Evolutionary conservation across 2,329 filamentous ascomycete genomes (phyloP).

Genomic region (Colletotrichum sp.): DNA sequence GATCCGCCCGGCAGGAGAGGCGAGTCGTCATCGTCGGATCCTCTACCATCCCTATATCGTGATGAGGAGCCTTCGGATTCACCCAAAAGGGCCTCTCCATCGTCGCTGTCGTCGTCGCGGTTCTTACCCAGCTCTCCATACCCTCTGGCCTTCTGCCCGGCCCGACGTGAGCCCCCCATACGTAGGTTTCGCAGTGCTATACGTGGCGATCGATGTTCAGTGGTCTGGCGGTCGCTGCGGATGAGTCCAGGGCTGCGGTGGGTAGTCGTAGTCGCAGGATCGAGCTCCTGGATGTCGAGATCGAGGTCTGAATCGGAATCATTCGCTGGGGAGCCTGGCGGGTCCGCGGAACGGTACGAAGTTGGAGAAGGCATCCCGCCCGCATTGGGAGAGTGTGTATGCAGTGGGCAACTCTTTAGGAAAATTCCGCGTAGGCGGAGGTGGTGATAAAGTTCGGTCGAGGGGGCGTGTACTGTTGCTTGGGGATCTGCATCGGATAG

Average conservation of each 20-base stretch:
- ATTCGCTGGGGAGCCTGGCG: constrained; percentile 67
- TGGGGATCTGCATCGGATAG: constrained; percentile 18
- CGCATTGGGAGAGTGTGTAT: constrained; percentile 18
- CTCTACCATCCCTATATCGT: constrained; percentile 65
- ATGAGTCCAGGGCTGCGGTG: constrained; percentile 30
- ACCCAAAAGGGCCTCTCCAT: constrained; percentile 70
- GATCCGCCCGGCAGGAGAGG: constrained; percentile 67
- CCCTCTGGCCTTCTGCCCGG: constrained; percentile 57
- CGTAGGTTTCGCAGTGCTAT: constrained; percentile 77
- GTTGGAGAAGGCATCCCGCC: constrained; percentile 63
- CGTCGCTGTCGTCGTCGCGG: constrained; percentile 65
- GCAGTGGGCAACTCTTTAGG: constrained; percentile 6
- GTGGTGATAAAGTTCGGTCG: constrained; percentile 18
- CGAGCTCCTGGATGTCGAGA: constrained; percentile 80
- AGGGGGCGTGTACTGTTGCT: constrained; percentile 13
- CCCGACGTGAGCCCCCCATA: constrained; percentile 66
- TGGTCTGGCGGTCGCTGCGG: constrained; percentile 56
- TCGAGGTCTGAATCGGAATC: constrained; percentile 82
- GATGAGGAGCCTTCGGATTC: constrained; percentile 61
- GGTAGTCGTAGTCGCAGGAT: constrained; percentile 54
- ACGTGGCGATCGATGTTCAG: constrained; percentile 53
- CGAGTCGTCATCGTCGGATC: constrained; percentile 69
- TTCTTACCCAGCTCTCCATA: constrained; percentile 66
- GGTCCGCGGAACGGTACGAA: constrained; percentile 58
- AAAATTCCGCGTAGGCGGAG: background rate